These are phyloP conservation scores for Cladosporium sp. DNA, from an alignment of 2,329 filamentous ascomycete genomes.

Conservation along the genomic window DNA sequence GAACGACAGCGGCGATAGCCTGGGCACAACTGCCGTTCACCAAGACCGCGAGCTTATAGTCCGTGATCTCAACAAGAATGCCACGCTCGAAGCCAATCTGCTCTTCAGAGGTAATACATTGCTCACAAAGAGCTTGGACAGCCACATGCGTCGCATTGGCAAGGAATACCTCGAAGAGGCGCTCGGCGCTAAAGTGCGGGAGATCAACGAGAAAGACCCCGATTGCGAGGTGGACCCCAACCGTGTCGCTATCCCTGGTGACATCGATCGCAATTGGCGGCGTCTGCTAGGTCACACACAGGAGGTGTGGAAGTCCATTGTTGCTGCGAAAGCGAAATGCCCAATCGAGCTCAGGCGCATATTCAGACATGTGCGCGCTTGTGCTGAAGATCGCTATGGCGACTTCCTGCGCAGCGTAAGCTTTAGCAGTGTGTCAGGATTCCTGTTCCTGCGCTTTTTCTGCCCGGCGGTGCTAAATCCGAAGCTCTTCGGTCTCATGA, in stretches of 20 bases:
- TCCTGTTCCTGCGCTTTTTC: slow-evolving; percentile 91
- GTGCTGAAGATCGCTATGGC: slow-evolving; percentile 90
- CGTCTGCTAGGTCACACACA: slow-evolving; percentile 72
- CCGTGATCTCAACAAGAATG: slow-evolving; percentile 72
- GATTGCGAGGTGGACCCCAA: slow-evolving; percentile 96
- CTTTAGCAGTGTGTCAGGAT: slow-evolving; percentile 93
- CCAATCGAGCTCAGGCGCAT: slow-evolving; percentile 79
- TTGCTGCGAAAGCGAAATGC: slow-evolving; percentile 67
- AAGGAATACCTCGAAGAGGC: slow-evolving; percentile 90
- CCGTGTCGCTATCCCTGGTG: slow-evolving; percentile 61
- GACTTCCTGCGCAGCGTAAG: slow-evolving; percentile 85
- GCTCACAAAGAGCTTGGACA: slow-evolving; percentile 87
- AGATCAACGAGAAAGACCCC: slow-evolving; percentile 86
- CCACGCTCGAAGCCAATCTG: slow-evolving; percentile 85
- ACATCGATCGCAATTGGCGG: slow-evolving; percentile 79
- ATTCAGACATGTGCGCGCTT: slow-evolving; percentile 85
- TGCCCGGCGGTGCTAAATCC: slow-evolving; percentile 95
- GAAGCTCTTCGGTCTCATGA: slow-evolving; percentile 83
- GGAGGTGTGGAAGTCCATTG: slow-evolving; percentile 81
- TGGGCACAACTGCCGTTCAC: slow-evolving; percentile 26
- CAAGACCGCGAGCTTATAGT: slow-evolving; percentile 69
- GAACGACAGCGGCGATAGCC: slow-evolving; percentile 60
- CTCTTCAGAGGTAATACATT: slow-evolving; percentile 94
- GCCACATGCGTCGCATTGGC: slow-evolving; percentile 91
- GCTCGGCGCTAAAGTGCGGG: slow-evolving; percentile 75